Conservation (phyloP, 495 filamentous ascomycete genomes). For the Bacidia rubella region DNA sequence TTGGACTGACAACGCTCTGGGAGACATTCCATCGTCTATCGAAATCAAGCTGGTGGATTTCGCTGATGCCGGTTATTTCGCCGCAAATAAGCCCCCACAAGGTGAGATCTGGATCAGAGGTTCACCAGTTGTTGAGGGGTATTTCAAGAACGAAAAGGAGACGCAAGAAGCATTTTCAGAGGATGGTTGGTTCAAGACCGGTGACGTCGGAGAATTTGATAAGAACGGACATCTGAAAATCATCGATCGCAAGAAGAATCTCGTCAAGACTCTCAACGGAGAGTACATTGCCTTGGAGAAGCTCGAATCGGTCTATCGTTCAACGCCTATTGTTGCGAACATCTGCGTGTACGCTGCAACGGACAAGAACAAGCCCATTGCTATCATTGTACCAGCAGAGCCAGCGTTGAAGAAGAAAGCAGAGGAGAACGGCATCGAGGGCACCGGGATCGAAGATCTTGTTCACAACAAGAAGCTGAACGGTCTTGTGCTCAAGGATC, state of each 20-base stretch:
- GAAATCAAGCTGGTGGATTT: constrained; percentile 96
- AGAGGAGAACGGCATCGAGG: constrained; percentile 52
- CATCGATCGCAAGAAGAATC: constrained; percentile 46
- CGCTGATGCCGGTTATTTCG: constrained; percentile 78
- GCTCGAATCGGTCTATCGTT: constrained; percentile 89
- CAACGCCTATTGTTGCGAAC: constrained; percentile 72
- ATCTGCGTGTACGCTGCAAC: constrained; percentile 86
- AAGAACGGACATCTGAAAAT: constrained; percentile 33
- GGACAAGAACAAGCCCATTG: constrained; percentile 72
- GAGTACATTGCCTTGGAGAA: constrained; percentile 99
- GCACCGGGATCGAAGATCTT: constrained; percentile 58
- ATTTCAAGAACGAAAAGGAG: constrained; percentile 36
- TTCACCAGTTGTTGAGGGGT: constrained; percentile 33
- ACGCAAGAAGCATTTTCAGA: constrained; percentile 33
- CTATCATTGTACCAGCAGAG: constrained; percentile 88
- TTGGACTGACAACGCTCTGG: constrained; percentile 74
- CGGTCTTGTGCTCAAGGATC: constrained; percentile 61
- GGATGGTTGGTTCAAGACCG: constrained; percentile 45
- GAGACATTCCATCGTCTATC: constrained; percentile 64
- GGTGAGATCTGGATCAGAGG: constrained; percentile 58
- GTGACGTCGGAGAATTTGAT: constrained; percentile 41
- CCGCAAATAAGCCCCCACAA: constrained; percentile 75
- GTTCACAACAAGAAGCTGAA: constrained; percentile 77
- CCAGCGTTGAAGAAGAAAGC: constrained; percentile 75
- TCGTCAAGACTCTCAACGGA: constrained; percentile 65